A percentile compares a stretch with the other conserved stretches of the same genome.
phyloP scores from a whole-genome alignment of 2,329 filamentous ascomycete species.

The Colletotrichum musae region DNA sequence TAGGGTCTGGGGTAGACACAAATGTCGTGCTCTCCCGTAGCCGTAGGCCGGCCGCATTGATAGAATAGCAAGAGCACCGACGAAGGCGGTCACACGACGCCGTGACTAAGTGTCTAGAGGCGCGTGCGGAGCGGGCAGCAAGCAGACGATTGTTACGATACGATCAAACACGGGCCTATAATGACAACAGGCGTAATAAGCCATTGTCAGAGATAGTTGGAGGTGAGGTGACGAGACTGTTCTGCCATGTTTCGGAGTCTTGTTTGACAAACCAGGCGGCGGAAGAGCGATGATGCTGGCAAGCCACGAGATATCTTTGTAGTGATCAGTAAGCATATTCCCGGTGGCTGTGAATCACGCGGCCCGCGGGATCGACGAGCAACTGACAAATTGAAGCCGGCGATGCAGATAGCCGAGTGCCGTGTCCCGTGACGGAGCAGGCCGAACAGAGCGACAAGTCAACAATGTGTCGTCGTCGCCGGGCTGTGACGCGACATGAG shows the following conservation, averaged over 20 bases:
- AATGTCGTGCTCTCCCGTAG: not conserved
- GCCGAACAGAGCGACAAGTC: too few species aligned
- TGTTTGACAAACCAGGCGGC: constrained; percentile 16
- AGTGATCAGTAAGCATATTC: constrained; percentile 15
- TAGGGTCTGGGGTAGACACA: not conserved
- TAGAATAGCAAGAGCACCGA: constrained; percentile 22
- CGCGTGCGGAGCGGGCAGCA: not conserved
- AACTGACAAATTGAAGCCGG: not conserved
- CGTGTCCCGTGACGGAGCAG: too few species aligned
- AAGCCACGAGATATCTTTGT: constrained; percentile 1
- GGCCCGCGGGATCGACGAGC: constrained; percentile 5
- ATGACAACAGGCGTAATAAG: constrained; percentile 16
- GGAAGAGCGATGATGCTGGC: not conserved
- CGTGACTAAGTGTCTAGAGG: not conserved
- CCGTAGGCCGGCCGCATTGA: constrained; percentile 19
- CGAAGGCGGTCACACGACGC: constrained; percentile 32
- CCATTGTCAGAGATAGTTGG: constrained; percentile 16
- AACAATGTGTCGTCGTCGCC: not conserved
- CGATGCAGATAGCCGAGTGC: too few species aligned
- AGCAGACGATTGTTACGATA: constrained; percentile 12
- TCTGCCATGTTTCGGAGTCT: constrained; percentile 21
- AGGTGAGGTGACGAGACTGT: constrained; percentile 22
- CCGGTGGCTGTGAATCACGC: constrained; percentile 1
- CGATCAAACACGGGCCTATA: constrained; percentile 21
- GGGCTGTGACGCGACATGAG: not conserved